A percentile compares a stretch with the other conserved stretches of the same genome.
These are phyloP conservation scores for Escallonia herrerae DNA, from an alignment of 129 eudicot species.

Conservation along the genomic window DNA sequence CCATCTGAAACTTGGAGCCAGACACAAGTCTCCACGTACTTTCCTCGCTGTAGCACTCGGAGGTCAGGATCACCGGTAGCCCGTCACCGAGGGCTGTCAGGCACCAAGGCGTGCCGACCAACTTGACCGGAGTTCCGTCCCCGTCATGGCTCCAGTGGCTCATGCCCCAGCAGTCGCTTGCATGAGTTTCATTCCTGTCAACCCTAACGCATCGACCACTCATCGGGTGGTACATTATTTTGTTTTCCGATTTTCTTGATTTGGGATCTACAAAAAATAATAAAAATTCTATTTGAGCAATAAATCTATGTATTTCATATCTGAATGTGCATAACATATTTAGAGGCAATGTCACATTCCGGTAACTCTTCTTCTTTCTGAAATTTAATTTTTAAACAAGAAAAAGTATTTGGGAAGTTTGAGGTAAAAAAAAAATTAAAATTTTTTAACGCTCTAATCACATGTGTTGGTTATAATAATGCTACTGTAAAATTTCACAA, in stretches of 20 bases:
- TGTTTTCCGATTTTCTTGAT: constrained; percentile 9
- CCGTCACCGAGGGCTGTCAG: constrained; percentile 37
- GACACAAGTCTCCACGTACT: constrained; percentile 27
- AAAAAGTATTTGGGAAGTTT: no score
- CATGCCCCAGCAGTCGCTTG: constrained; percentile 24
- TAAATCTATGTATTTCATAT: no score
- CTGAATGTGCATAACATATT: no score
- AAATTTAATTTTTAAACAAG: no score
- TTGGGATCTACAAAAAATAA: constrained; percentile 38
- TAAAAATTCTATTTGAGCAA: neutral
- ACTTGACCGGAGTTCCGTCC: constrained; percentile 20
- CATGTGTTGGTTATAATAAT: no score
- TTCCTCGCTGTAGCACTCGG: constrained; percentile 21
- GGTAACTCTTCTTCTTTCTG: no score
- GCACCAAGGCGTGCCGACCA: constrained; percentile 29
- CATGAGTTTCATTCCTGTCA: constrained; percentile 11
- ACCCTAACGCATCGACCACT: constrained; percentile 34
- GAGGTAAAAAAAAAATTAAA: no score
- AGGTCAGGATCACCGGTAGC: constrained; percentile 33
- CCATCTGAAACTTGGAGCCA: constrained; percentile 10
- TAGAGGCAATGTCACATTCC: no score
- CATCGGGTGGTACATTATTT: constrained; percentile 42
- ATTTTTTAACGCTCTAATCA: no score
- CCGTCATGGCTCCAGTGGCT: constrained; percentile 31
- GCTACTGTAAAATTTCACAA: no score